A percentile compares a stretch with the other conserved stretches of the same genome.
Evolutionary conservation across 1,284 basidiomycete species (phyloP).

Genomic region (Malassezia yamatoensis): DNA sequence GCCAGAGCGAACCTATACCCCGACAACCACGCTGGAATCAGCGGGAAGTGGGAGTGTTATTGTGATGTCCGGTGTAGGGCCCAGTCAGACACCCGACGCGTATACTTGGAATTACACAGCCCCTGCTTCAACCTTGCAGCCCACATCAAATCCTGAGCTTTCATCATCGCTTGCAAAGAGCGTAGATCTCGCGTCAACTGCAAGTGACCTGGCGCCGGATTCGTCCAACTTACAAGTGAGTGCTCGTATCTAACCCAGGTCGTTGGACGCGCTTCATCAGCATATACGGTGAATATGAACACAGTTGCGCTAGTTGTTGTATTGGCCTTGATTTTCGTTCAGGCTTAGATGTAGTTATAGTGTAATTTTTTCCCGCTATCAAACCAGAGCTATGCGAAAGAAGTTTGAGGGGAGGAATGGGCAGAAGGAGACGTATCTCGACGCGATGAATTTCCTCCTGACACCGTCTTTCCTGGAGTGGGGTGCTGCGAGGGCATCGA

Average conservation of each 20-base stretch:
- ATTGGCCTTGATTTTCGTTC: no score
- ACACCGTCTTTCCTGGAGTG: background rate
- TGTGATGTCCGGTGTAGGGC: conserved; percentile 4
- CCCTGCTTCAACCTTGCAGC: conserved; percentile 5
- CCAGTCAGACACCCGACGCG: background rate
- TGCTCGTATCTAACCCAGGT: background rate
- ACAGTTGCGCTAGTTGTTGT: no score
- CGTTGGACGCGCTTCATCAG: no score
- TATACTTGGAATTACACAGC: conserved; percentile 14
- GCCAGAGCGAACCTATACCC: conserved; percentile 12
- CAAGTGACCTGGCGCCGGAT: conserved; percentile 8
- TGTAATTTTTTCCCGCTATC: background rate
- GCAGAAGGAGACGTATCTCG: background rate
- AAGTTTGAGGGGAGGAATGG: conserved; percentile 12
- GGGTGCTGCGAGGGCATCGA: conserved; percentile 6
- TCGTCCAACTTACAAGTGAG: conserved; percentile 7
- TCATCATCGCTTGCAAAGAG: conserved; percentile 1
- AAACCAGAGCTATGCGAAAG: conserved; percentile 5
- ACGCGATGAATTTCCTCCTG: background rate
- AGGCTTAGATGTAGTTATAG: no score
- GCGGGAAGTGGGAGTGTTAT: background rate
- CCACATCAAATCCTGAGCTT: conserved; percentile 4
- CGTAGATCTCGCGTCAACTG: background rate
- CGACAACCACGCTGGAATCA: conserved; percentile 1
- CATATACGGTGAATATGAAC: no score